Conservation (phyloP, 2,329 filamentous ascomycete genomes). For the Capronia epimyces region DNA sequence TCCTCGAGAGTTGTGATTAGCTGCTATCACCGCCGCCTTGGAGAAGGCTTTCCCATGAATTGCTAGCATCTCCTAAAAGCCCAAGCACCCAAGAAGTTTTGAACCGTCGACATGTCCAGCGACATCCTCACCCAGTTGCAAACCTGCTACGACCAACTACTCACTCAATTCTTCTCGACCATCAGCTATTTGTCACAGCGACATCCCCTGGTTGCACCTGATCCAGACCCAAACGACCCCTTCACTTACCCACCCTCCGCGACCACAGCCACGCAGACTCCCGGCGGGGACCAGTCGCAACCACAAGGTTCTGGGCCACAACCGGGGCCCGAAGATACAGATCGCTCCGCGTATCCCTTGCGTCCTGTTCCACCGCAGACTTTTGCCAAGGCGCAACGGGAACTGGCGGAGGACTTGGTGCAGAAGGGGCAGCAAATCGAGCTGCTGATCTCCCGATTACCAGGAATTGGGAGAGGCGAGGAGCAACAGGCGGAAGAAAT, state of each 20-base stretch:
- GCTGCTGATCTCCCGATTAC: slow-evolving; percentile 43
- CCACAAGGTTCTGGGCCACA: slow-evolving; percentile 1
- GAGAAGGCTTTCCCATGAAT: too few relatives aligned
- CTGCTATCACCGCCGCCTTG: too few relatives aligned
- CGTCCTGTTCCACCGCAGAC: slow-evolving; percentile 39
- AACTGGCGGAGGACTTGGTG: slow-evolving; percentile 46
- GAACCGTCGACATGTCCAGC: slow-evolving; percentile 26
- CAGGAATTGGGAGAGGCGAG: slow-evolving; percentile 43
- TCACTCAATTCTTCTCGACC: slow-evolving; percentile 49
- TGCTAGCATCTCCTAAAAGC: too few relatives aligned
- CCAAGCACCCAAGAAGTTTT: not conserved
- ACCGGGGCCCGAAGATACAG: slow-evolving; percentile 26
- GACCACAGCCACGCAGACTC: slow-evolving; percentile 24
- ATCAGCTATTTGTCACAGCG: slow-evolving; percentile 46
- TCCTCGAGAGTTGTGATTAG: too few relatives aligned
- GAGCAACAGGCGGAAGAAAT: slow-evolving; percentile 43
- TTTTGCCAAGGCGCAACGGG: slow-evolving; percentile 42
- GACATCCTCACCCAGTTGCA: slow-evolving; percentile 48
- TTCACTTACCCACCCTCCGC: slow-evolving; percentile 34
- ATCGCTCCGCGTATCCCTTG: slow-evolving; percentile 34
- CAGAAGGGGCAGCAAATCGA: slow-evolving; percentile 50
- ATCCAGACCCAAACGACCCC: slow-evolving; percentile 33
- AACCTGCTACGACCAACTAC: slow-evolving; percentile 48
- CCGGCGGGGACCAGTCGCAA: slow-evolving; percentile 30
- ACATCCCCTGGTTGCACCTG: slow-evolving; percentile 39